These are phyloP conservation scores for Cicer cuneatum DNA, from an alignment of 306 rosid genomes.

Conservation along the genomic window DNA sequence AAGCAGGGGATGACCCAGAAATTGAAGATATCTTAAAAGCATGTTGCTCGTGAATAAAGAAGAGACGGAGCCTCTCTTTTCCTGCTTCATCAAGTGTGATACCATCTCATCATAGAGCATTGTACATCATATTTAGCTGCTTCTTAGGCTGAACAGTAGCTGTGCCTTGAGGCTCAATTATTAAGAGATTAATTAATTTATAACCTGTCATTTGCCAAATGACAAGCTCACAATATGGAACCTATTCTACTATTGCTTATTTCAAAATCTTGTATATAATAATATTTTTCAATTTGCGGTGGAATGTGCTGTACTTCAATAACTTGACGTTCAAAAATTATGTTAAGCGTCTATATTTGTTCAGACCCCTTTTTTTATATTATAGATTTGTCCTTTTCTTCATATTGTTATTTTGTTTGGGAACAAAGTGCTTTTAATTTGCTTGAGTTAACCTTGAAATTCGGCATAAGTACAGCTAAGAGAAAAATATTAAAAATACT, in stretches of 20 bases:
- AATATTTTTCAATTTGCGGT: conserved; percentile 2
- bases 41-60: conserved; percentile 63
- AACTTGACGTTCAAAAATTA: background rate
- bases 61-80: background rate
- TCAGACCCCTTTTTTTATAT: background rate
- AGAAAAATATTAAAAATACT: background rate
- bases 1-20: conserved; percentile 94
- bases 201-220: conserved; percentile 2
- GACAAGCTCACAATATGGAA: conserved; percentile 27
- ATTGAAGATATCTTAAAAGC: conserved; percentile 78
- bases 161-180: conserved; percentile 30
- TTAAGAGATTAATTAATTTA: background rate
- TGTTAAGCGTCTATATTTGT: background rate
- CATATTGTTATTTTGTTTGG: conserved; percentile 2
- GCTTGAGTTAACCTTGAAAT: conserved; percentile 24
- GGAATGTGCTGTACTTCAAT: background rate
- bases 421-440: conserved; percentile 9
- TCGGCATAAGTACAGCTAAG: conserved; percentile 6
- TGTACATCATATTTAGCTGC: conserved; percentile 39
- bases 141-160: conserved; percentile 31
- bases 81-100: conserved; percentile 13
- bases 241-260: background rate
- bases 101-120: conserved; percentile 14
- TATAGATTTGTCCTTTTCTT: background rate
- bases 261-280: conserved; percentile 29